Conservation (phyloP, 148 eudicot species). For the Cornus controversa region DNA sequence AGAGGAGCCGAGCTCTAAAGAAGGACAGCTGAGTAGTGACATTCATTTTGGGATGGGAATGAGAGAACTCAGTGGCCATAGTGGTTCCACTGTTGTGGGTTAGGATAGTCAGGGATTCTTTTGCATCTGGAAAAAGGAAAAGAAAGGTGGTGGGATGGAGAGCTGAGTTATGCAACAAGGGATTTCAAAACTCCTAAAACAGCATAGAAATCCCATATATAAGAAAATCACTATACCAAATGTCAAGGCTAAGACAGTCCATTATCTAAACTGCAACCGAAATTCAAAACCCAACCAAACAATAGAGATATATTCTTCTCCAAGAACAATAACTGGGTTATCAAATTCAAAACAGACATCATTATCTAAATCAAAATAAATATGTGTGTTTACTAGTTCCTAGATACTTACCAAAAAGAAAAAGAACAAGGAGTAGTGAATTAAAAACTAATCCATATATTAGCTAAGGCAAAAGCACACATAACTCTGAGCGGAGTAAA, state of each 20-base stretch:
- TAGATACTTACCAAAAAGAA: too few relatives aligned
- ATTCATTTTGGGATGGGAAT: slow-evolving; percentile 1
- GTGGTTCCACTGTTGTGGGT: too few relatives aligned
- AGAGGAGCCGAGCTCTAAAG: too few relatives aligned
- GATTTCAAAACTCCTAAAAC: too few relatives aligned
- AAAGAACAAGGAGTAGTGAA: background rate
- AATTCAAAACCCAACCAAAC: background rate
- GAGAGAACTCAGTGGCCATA: background rate
- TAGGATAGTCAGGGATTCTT: too few relatives aligned
- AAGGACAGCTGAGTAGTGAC: slow-evolving; percentile 3
- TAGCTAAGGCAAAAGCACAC: background rate
- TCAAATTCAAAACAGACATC: background rate
- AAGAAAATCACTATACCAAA: background rate
- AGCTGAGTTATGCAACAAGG: too few relatives aligned
- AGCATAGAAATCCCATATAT: too few relatives aligned
- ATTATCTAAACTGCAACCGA: background rate
- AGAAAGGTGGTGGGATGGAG: too few relatives aligned
- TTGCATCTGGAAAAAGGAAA: too few relatives aligned
- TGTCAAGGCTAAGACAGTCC: background rate
- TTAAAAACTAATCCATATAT: background rate
- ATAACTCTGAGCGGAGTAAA: background rate
- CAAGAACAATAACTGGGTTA: background rate
- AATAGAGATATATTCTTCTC: background rate
- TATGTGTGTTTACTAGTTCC: background rate
- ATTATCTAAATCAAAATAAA: background rate